These are phyloP conservation scores for Sporothrix humicola DNA, from an alignment of 2,329 filamentous ascomycete species.

Conservation along the genomic window DNA sequence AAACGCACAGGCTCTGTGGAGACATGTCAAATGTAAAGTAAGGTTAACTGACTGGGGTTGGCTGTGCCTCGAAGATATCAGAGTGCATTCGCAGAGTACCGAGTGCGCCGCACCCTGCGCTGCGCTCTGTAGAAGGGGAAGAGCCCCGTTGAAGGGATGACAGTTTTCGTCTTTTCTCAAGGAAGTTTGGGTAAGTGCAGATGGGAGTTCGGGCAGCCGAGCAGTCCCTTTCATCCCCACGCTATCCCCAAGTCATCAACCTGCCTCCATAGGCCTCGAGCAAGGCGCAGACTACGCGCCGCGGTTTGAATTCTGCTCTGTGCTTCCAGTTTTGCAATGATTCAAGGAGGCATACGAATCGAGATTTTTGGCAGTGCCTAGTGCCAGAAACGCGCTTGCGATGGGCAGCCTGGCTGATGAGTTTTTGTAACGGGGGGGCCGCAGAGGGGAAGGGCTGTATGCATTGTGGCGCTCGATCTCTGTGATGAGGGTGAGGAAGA, in stretches of 20 bases:
- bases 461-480: no score
- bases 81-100: neutral
- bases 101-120: no score
- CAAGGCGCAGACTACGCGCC: neutral
- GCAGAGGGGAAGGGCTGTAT: neutral
- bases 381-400: no score
- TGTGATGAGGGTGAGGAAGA: neutral
- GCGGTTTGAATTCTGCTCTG: no score
- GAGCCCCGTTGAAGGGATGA: neutral
- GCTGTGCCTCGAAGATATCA: neutral
- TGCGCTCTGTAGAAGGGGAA: neutral
- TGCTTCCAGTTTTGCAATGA: no score
- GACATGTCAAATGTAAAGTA: slow-evolving; percentile 30
- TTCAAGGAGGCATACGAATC: no score
- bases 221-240: neutral
- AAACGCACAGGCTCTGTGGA: slow-evolving; percentile 27
- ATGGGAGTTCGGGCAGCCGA: slow-evolving; percentile 25
- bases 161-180: neutral
- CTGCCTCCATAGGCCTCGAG: neutral
- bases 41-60: slow-evolving; percentile 25
- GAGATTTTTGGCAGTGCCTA: no score
- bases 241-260: neutral
- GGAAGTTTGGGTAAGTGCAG: neutral
- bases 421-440: neutral
- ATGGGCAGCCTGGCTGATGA: no score